A percentile compares a stretch with the other conserved stretches of the same genome.
Conservation (phyloP, 805 yeast genomes). For the Cyberlindnera subsufficiens region DNA sequence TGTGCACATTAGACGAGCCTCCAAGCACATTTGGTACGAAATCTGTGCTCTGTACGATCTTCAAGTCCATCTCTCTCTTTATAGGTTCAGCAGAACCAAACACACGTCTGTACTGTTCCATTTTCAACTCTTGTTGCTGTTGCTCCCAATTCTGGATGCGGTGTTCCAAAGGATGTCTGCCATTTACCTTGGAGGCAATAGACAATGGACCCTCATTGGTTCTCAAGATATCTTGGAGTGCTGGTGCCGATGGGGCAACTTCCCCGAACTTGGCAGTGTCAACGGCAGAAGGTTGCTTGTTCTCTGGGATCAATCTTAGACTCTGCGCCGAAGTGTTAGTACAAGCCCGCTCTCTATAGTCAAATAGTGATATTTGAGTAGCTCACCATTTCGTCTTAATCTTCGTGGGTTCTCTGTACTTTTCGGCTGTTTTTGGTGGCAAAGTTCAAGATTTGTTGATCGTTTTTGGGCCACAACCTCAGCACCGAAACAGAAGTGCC, state of each 20-base stretch:
- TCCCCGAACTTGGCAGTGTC: conserved; percentile 47
- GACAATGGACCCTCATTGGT: conserved; percentile 55
- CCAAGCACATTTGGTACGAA: conserved; percentile 62
- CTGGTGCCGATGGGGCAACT: conserved; percentile 57
- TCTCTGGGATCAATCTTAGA: conserved; percentile 50
- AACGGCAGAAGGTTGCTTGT: conserved; percentile 38
- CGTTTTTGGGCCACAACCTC: too few relatives aligned
- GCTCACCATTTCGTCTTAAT: too few relatives aligned
- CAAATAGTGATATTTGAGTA: too few relatives aligned
- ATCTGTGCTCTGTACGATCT: conserved; percentile 63
- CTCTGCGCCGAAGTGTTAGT: conserved; percentile 10
- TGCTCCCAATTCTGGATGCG: conserved; percentile 77
- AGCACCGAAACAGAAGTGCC: too few relatives aligned
- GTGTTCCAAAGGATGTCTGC: conserved; percentile 81
- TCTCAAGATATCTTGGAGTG: conserved; percentile 63
- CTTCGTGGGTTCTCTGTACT: too few relatives aligned
- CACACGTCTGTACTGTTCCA: conserved; percentile 75
- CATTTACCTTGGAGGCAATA: conserved; percentile 53
- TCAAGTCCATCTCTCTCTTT: conserved; percentile 83
- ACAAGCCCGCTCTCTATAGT: neutral
- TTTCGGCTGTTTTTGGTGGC: too few relatives aligned
- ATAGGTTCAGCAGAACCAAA: conserved; percentile 95
- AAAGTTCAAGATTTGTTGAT: too few relatives aligned
- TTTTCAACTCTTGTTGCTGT: conserved; percentile 59
- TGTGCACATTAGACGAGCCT: conserved; percentile 54